These are phyloP conservation scores for Cladosporium sp. DNA, from an alignment of 2,329 filamentous ascomycete genomes.

Conservation along the genomic window DNA sequence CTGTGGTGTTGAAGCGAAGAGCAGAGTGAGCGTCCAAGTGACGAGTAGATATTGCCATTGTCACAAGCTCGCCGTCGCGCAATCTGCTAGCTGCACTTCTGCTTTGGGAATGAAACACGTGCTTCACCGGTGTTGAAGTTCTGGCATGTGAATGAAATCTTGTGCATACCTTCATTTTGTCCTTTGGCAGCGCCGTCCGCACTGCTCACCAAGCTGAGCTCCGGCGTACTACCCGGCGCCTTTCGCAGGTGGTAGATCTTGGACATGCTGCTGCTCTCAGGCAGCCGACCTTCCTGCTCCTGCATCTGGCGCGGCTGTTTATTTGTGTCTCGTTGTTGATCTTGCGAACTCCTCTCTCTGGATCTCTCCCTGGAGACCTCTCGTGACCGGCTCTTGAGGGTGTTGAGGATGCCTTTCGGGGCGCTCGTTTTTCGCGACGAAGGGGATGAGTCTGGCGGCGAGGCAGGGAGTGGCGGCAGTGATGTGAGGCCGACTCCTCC, in stretches of 20 bases:
- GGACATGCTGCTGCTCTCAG: slow-evolving; percentile 29
- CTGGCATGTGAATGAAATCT: slow-evolving; percentile 3
- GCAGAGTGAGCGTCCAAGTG: background rate
- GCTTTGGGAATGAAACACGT: background rate
- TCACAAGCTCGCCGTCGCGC: slow-evolving; percentile 9
- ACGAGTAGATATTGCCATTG: background rate
- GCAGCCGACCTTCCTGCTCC: slow-evolving; percentile 27
- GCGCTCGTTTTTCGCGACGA: slow-evolving; percentile 21
- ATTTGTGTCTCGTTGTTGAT: slow-evolving; percentile 16
- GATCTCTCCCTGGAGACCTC: slow-evolving; percentile 4
- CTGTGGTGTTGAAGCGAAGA: background rate
- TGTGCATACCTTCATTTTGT: slow-evolving; percentile 23
- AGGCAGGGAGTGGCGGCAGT: slow-evolving; percentile 23
- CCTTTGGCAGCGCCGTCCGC: slow-evolving; percentile 25
- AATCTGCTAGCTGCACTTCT: background rate
- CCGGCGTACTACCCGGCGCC: slow-evolving; percentile 45
- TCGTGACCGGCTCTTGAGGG: slow-evolving; percentile 23
- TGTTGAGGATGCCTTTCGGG: slow-evolving; percentile 26
- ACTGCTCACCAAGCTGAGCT: slow-evolving; percentile 37
- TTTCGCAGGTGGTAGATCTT: slow-evolving; percentile 39
- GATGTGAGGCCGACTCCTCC: slow-evolving; percentile 26
- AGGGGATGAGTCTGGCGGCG: slow-evolving; percentile 29
- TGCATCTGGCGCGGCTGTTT: slow-evolving; percentile 23
- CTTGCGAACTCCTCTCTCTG: background rate
- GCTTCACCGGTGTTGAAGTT: background rate